Conservation (phyloP, 495 filamentous ascomycete species). For the Daldinia caldariorum region DNA sequence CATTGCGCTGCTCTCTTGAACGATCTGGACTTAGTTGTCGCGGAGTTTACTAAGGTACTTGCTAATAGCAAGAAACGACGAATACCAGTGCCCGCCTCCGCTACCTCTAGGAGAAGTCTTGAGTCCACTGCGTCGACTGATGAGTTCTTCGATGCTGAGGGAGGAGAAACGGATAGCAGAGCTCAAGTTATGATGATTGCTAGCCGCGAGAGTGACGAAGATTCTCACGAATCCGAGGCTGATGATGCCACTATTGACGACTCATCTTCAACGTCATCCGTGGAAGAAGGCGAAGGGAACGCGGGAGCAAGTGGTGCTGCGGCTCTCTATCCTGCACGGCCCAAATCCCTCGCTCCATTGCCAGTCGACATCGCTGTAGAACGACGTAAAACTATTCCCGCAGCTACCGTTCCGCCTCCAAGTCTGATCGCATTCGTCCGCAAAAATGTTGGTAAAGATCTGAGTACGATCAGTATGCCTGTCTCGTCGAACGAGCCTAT, state of each 20-base stretch:
- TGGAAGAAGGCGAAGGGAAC: slow-evolving; percentile 61
- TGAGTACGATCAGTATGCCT: slow-evolving; percentile 96
- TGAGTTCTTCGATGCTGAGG: slow-evolving; percentile 94
- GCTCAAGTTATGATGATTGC: slow-evolving; percentile 81
- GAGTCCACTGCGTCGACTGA: slow-evolving; percentile 80
- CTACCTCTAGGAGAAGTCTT: slow-evolving; percentile 74
- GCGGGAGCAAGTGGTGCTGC: slow-evolving; percentile 53
- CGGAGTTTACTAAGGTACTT: slow-evolving; percentile 81
- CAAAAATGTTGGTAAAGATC: slow-evolving; percentile 97
- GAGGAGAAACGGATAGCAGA: slow-evolving; percentile 64
- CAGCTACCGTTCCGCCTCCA: slow-evolving; percentile 79
- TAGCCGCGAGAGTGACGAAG: slow-evolving; percentile 68
- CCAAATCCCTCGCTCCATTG: slow-evolving; percentile 80
- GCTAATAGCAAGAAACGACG: slow-evolving; percentile 81
- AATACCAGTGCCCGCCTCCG: slow-evolving; percentile 58
- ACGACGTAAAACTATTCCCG: slow-evolving; percentile 75
- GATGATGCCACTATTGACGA: slow-evolving; percentile 69
- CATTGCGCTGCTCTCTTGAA: slow-evolving; percentile 80
- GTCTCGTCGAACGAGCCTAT: slow-evolving; percentile 95
- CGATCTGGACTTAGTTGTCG: slow-evolving; percentile 82
- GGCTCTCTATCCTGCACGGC: slow-evolving; percentile 73
- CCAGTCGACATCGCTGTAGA: slow-evolving; percentile 70
- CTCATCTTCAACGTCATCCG: slow-evolving; percentile 68
- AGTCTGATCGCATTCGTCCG: slow-evolving; percentile 93
- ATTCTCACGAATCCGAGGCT: slow-evolving; percentile 58